Base-by-base conservation (phyloP, 495 filamentous ascomycete genomes). In the Talaromyces trachyspermus region DNA sequence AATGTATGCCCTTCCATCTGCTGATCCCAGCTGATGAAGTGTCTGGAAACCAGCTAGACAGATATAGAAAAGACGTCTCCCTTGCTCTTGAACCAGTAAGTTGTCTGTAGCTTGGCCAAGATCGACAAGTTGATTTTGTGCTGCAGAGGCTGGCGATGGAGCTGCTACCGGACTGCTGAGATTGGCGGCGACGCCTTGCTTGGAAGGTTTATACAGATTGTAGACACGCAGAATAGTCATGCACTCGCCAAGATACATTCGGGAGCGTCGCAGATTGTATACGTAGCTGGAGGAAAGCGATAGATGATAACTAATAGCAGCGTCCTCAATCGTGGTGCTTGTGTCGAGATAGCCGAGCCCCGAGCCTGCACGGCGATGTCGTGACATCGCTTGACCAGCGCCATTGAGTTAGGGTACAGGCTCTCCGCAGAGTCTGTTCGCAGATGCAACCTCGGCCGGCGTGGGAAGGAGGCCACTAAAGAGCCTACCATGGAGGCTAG, bases 251-350 rank as follows among this genome's bases (percentile, higher is more conserved):
- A 91, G 72, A 60, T 89, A 91, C 8, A 83, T 66, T 27, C 81
- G 76, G 54, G 78, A 83, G 2, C 74, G 66, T 41, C 79, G 77
- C 66, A 79, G 80, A 48, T 84, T 77, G 55, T 81, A 78, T 0
- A 81, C 83, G 59, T 88, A 85, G 1, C 72, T 76, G 3, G 78
- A 78, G n/a, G 80, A 81, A 19, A 89, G 59, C 2, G 75, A 86
- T 10, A 92, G 63, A 52, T 91, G 85, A 56, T 90, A 94, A 63
- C 87, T 92, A n/a, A 84, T 87, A 0, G 80, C 81, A 0, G 87
- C 87, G 63, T 94, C 88, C 49, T 92, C 84, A 1, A 92, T 75
- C 2, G 74, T 85, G 25, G 86, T 69, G 12, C 76, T 77, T 11
- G 77, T 74, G 53, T 82, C 72, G 33, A 84, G 74, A 56, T 89